Conservation (phyloP, 495 filamentous ascomycete genomes). For the Terfezia boudieri region DNA sequence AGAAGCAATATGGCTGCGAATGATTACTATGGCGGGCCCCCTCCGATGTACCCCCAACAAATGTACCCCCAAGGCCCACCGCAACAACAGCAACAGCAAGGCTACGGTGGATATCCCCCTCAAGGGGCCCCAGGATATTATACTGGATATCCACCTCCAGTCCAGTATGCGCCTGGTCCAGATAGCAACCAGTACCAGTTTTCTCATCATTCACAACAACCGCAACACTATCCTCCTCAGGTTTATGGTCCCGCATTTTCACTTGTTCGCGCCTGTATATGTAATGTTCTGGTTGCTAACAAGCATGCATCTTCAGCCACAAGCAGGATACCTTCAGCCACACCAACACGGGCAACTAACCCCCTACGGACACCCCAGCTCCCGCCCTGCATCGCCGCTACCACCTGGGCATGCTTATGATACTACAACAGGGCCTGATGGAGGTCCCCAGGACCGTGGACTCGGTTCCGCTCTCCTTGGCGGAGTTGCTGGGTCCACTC, state of each 20-base stretch:
- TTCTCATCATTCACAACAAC: no score
- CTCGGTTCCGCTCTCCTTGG: conserved; percentile 25
- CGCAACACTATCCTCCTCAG: no score
- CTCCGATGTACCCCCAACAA: not conserved
- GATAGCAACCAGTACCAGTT: no score
- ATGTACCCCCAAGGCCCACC: not conserved
- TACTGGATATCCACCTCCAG: not conserved
- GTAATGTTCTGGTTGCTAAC: no score
- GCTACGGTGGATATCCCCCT: not conserved
- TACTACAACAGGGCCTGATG: not conserved
- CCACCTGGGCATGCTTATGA: no score
- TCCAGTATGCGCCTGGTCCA: not conserved
- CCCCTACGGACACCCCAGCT: no score
- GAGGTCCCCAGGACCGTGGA: conserved; percentile 19
- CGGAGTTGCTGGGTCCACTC: conserved; percentile 23
- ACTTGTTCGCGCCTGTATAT: no score
- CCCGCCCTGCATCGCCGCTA: no score
- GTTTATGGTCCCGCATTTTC: no score
- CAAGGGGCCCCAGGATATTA: not conserved
- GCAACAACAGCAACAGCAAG: not conserved
- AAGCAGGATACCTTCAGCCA: no score
- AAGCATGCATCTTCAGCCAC: no score
- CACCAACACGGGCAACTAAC: no score
- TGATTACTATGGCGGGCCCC: not conserved
- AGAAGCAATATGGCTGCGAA: not conserved